These are phyloP conservation scores for Plenodomus lindquistii DNA, from an alignment of 2,329 filamentous ascomycete species.

Conservation along the genomic window DNA sequence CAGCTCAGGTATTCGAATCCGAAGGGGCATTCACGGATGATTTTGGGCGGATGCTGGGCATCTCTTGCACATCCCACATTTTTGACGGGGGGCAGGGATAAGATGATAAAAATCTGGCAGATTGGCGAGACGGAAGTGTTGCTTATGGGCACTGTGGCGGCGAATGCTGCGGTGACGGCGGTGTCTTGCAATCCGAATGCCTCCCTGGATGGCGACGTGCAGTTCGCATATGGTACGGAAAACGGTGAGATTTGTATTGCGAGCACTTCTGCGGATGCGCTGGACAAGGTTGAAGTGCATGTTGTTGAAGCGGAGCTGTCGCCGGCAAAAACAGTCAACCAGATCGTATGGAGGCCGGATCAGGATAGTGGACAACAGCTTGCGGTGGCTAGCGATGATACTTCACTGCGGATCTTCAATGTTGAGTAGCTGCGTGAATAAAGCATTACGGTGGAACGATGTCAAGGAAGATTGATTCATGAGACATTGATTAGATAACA, in stretches of 20 bases:
- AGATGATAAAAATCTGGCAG: slow-evolving; percentile 69
- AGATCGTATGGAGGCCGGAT: slow-evolving; percentile 39
- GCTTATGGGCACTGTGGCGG: slow-evolving; percentile 28
- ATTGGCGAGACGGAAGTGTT: slow-evolving; percentile 26
- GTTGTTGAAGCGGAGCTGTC: slow-evolving; percentile 16
- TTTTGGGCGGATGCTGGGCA: slow-evolving; percentile 85
- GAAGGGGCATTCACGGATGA: slow-evolving; percentile 91
- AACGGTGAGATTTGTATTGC: slow-evolving; percentile 31
- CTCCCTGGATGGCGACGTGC: background rate
- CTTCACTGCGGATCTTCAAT: slow-evolving; percentile 43
- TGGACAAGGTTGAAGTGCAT: slow-evolving; percentile 19
- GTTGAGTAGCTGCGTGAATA: slow-evolving; percentile 2
- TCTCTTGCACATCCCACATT: slow-evolving; percentile 58
- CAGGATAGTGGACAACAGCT: slow-evolving; percentile 27
- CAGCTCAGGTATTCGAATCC: slow-evolving; percentile 66
- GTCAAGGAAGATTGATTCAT: no score
- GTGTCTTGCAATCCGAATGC: slow-evolving; percentile 22
- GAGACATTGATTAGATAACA: no score
- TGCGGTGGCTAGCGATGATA: slow-evolving; percentile 49
- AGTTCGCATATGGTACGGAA: slow-evolving; percentile 42
- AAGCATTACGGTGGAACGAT: no score
- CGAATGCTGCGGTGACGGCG: slow-evolving; percentile 34
- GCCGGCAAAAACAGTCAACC: slow-evolving; percentile 37
- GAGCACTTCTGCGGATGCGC: slow-evolving; percentile 1
- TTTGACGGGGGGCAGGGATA: slow-evolving; percentile 89